A percentile compares a stretch with the other conserved stretches of the same genome.
These are phyloP conservation scores for Sugiyamaella chiloensis DNA, from an alignment of 805 yeast genomes.

Conservation along the genomic window DNA sequence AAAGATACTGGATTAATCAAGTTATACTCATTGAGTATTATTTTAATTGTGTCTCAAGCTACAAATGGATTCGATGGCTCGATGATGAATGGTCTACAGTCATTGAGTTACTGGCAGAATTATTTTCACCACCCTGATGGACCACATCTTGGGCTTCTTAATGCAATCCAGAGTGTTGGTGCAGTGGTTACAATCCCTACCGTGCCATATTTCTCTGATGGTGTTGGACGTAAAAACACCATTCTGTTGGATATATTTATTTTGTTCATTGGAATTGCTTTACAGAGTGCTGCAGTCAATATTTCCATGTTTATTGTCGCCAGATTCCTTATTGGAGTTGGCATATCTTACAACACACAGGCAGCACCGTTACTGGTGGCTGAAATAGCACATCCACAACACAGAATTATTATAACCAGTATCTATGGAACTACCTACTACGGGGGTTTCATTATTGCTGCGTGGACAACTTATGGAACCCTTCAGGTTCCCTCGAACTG, in stretches of 20 bases:
- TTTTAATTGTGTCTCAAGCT: constrained; percentile 16
- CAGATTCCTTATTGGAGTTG: constrained; percentile 66
- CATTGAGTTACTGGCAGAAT: constrained; percentile 25
- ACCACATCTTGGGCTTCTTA: constrained; percentile 19
- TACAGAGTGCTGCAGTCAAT: constrained; percentile 37
- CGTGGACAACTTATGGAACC: constrained; percentile 77
- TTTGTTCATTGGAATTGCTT: constrained; percentile 59
- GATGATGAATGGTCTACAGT: constrained; percentile 23
- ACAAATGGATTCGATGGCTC: constrained; percentile 22
- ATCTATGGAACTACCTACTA: constrained; percentile 65
- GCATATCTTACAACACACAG: constrained; percentile 74
- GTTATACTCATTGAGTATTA: too few species aligned
- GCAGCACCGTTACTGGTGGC: constrained; percentile 75
- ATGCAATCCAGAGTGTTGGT: constrained; percentile 42
- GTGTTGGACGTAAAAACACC: constrained; percentile 58
- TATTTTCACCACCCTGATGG: constrained; percentile 22
- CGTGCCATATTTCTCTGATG: constrained; percentile 57
- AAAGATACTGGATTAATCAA: too few species aligned
- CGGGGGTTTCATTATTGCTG: constrained; percentile 69
- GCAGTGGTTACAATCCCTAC: constrained; percentile 67
- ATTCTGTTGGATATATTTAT: constrained; percentile 52
- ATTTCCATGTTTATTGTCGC: constrained; percentile 69
- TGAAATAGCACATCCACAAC: constrained; percentile 61
- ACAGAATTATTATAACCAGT: constrained; percentile 59
- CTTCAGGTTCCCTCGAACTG: constrained; percentile 47